A percentile compares a stretch with the other conserved stretches of the same genome.
Evolutionary conservation across 148 eudicot genomes (phyloP).

Genomic region (Rhododendron ferrugineum): DNA sequence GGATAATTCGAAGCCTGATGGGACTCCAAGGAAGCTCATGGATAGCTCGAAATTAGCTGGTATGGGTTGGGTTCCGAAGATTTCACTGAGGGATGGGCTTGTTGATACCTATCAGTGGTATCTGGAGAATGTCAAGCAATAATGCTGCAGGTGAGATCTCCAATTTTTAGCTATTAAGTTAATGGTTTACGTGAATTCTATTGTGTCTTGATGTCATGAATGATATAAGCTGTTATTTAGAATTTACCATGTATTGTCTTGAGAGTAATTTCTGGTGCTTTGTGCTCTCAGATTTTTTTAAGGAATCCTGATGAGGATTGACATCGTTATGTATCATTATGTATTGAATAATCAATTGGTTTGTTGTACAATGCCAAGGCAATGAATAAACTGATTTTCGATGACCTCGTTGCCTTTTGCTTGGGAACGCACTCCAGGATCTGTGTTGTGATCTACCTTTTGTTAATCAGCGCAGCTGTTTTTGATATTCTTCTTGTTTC

Average conservation of each 20-base stretch:
- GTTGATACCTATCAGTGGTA: slow-evolving; percentile 87
- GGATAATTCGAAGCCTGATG: slow-evolving; percentile 87
- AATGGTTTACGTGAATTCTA: not conserved
- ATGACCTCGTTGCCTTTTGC: not conserved
- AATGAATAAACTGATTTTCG: not conserved
- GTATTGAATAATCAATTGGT: not conserved
- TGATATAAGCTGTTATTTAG: not conserved
- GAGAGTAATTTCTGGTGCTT: not conserved
- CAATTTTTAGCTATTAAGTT: not conserved
- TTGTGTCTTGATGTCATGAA: not conserved
- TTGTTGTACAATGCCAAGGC: not conserved
- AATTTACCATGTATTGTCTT: not conserved
- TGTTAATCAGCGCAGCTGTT: not conserved
- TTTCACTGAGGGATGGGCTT: slow-evolving; percentile 78
- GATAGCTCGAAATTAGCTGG: slow-evolving; percentile 66
- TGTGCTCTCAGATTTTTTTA: not conserved
- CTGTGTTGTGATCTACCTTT: not conserved
- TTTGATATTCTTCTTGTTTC: not conserved
- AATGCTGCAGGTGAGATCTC: slow-evolving; percentile 16
- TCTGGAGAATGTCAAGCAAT: slow-evolving; percentile 62
- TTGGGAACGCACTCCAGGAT: not conserved
- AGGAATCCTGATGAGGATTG: not conserved
- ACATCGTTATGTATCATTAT: not conserved
- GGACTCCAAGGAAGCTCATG: slow-evolving; percentile 98
- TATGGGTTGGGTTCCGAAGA: slow-evolving; percentile 82